Evolutionary conservation across 2,329 filamentous ascomycete genomes (phyloP).

Genomic region (Phoma sp.): DNA sequence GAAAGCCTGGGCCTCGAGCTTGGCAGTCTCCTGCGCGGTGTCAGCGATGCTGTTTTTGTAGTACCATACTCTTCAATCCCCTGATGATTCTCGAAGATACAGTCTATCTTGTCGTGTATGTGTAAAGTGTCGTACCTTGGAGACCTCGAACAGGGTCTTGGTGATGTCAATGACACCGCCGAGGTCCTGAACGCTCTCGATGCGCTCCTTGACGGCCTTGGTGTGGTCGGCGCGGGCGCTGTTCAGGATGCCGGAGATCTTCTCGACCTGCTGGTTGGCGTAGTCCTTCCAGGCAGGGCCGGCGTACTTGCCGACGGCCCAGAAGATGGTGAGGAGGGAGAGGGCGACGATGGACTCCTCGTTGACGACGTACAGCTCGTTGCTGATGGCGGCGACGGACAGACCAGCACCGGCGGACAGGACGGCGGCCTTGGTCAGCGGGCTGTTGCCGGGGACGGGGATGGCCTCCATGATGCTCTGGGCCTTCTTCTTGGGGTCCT

Average conservation of each 20-base stretch:
- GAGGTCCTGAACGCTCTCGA: conserved; percentile 94
- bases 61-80: not conserved
- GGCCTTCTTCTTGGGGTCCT: conserved; percentile 96
- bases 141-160: conserved; percentile 96
- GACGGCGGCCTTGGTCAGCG: conserved; percentile 95
- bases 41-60: conserved; percentile 24
- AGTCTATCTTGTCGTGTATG: no score
- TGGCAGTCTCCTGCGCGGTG: conserved; percentile 80
- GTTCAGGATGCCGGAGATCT: conserved; percentile 95
- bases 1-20: conserved; percentile 93
- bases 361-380: conserved; percentile 99
- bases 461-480: conserved; percentile 93
- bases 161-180: conserved; percentile 93
- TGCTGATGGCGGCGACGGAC: conserved; percentile 94
- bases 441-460: conserved; percentile 88
- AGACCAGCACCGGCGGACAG: conserved; percentile 91
- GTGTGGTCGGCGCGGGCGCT: conserved; percentile 93
- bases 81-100: no score
- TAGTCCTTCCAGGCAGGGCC: conserved; percentile 92
- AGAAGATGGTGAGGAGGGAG: conserved; percentile 92
- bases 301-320: conserved; percentile 88
- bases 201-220: conserved; percentile 90
- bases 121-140: conserved; percentile 71
- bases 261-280: conserved; percentile 85
- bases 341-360: conserved; percentile 96